Evolutionary conservation across 2,329 filamentous ascomycete genomes (phyloP), one percentile per base, ranked within the genome.

Genomic region (Penicillium sp.): DNA sequence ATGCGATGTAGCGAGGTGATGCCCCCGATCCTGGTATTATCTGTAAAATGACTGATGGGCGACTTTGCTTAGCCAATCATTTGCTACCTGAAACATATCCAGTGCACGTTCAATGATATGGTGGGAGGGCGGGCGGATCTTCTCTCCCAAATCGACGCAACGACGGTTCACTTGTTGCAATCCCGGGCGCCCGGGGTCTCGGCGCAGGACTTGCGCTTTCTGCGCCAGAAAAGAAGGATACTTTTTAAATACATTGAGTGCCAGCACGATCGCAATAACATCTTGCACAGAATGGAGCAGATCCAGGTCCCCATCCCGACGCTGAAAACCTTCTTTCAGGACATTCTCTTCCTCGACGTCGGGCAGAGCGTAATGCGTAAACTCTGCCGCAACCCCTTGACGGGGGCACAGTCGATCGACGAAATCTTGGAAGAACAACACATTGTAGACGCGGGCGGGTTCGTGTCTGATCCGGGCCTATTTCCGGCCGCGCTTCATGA

Each of bases 1-100:
- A 56, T 56, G 54, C 45, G 36, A 36, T 56, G 54, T 20, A 37
- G 51, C 17, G 49, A 56, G 27, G 54, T 53, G 32, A 41, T 27
- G 26, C 26, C 26, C 10, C 10, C 26, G 26, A 27, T 7, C 7
- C 7, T 10, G 6, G 10, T 27, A 10, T 27, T 10, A 10, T 27
- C 26, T 27, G 26, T 27, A 10, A 27, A 27, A 27, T 7, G 26
- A 27, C 26, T 27, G 26, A 27, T 27, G 26, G 26, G 10, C 10
- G 10, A 27, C 7, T 27, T 6, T 27, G 26, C 26, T 21, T 29
- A 58, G 55, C 46, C 52, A 23, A 42, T 59, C 17, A 8, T 47
- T 15, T 59, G 45, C 37, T 59, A 59, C 33, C 37, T 51, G 32
- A 21, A 50, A 15, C 29, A 30, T n/a, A 59, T 59, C 33, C 34